Conservation (phyloP, 805 yeast species). For the Jamesozyma gamospora region DNA sequence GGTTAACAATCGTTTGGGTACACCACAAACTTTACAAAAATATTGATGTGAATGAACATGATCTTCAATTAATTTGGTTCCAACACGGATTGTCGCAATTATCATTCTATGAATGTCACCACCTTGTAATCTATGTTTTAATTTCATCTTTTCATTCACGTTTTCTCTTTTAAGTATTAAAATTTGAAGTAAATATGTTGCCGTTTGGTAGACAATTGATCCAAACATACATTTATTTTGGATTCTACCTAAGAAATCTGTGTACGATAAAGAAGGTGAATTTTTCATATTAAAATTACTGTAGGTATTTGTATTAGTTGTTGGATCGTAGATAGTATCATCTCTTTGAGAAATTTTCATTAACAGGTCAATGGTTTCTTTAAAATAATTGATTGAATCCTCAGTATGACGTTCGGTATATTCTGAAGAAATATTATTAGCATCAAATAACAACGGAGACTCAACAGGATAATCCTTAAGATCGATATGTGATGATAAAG, state of each 20-base stretch:
- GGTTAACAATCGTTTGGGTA: slow-evolving; percentile 22
- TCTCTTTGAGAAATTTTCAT: slow-evolving; percentile 8
- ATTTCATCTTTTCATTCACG: slow-evolving; percentile 5
- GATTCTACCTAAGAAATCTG: slow-evolving; percentile 19
- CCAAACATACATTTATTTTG: slow-evolving; percentile 25
- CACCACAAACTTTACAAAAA: slow-evolving; percentile 38
- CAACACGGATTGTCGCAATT: slow-evolving; percentile 35
- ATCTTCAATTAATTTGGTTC: slow-evolving; percentile 38
- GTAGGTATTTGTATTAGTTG: slow-evolving; percentile 4
- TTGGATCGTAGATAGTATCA: slow-evolving; percentile 1
- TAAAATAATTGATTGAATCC: slow-evolving; percentile 9
- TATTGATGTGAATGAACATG: slow-evolving; percentile 33
- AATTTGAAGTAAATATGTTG: slow-evolving; percentile 20
- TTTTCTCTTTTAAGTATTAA: slow-evolving; percentile 14
- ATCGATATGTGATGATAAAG: neutral
- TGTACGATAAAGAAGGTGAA: slow-evolving; percentile 18
- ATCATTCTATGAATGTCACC: slow-evolving; percentile 36
- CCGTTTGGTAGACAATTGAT: slow-evolving; percentile 22
- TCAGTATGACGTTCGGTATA: slow-evolving; percentile 4
- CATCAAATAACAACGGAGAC: slow-evolving; percentile 3
- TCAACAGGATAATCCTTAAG: slow-evolving; percentile 2
- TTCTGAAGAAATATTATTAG: neutral
- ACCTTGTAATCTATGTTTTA: slow-evolving; percentile 28
- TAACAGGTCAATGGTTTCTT: slow-evolving; percentile 12
- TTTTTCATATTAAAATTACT: slow-evolving; percentile 22